Evolutionary conservation across 768 basidiomycete genomes (phyloP), one percentile per base, ranked within the genome.

Genomic region (Psilocybe tampanensis): DNA sequence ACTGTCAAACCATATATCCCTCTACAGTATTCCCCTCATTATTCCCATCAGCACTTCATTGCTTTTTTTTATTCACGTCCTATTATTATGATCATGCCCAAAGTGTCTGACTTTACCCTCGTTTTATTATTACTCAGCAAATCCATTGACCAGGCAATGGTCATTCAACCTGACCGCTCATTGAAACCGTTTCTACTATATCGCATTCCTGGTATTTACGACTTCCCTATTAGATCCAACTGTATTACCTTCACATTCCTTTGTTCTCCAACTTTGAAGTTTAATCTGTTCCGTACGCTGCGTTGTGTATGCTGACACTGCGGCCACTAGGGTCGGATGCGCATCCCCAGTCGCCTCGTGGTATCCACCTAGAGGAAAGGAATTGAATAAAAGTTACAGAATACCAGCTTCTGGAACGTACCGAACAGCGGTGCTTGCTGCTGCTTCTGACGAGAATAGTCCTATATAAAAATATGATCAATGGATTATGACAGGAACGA

Each of bases 341-440:
- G 68, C 96, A 97, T 54, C 96, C 96, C 96, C 96, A 99, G 72
- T 98, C 96, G 54, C 88, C 90, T 65, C 93, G 88, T 47, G 95
- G 95, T 71, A 95, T 89, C 95, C 94, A 95, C 60, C 90, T 90
- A 55, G 39, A 34, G 60, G 90, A 89, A 52, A 47, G 26, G 21
- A 64, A 34, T 29, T 43, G 23, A 59, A 13, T 39, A 13, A 3
- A n/a, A 54, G 55, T 19, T 55, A 32, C 52, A 39, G 59, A 47
- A 50, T n/a, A 55, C 12, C 39, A 21, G n/a, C 47, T 29, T 43
- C 6, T 13, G 15, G 12, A 56, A 75, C 86, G 56, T 69, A 93
- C 86, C 95, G 83, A 44, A 98, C 95, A 36, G 95, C 94, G 11
- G 97, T 99, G 59, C 77, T 76, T 34, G 95, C 94, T 42, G 95